A percentile compares a stretch with the other conserved stretches of the same genome.
Conservation (phyloP, 139 green algal genomes). For the Yamagishiella unicocca region DNA sequence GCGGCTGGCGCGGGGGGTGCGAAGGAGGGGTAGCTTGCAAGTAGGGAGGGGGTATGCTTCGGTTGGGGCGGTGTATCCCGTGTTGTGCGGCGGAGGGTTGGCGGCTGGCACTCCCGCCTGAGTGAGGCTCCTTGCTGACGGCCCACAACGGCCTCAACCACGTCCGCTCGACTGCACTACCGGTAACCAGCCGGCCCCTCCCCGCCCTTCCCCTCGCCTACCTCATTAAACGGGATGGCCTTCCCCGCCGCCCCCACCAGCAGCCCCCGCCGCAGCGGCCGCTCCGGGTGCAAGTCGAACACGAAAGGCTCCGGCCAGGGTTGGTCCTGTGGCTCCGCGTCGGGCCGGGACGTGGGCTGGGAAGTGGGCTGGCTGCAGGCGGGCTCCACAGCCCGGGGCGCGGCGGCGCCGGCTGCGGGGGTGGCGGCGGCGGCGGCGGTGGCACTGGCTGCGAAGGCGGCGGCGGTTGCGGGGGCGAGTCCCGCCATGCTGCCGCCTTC, state of each 20-base stretch:
- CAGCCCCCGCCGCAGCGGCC: constrained; percentile 46
- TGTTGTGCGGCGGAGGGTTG: too few species aligned
- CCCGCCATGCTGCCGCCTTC: too few species aligned
- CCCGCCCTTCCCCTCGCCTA: too few species aligned
- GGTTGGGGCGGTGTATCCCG: too few species aligned
- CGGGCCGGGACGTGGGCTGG: neutral
- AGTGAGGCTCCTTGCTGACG: too few species aligned
- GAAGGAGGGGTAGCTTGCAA: neutral
- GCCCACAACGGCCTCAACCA: too few species aligned
- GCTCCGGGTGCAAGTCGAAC: constrained; percentile 59
- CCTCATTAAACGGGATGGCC: constrained; percentile 52
- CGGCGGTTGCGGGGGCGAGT: too few species aligned
- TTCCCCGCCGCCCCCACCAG: neutral
- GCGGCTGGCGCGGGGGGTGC: neutral
- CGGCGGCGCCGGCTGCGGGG: neutral
- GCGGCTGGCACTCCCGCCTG: too few species aligned
- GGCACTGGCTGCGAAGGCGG: neutral
- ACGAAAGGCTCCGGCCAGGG: constrained; percentile 23
- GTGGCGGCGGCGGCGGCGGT: neutral
- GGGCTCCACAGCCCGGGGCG: too few species aligned
- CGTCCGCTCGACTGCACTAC: too few species aligned
- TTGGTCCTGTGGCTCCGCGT: neutral
- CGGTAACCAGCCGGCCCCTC: too few species aligned
- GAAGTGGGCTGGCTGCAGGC: neutral
- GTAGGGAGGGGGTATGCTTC: too few species aligned